Evolutionary conservation across 2,329 filamentous ascomycete species (phyloP).

Genomic region (Lachnellula occidentalis): DNA sequence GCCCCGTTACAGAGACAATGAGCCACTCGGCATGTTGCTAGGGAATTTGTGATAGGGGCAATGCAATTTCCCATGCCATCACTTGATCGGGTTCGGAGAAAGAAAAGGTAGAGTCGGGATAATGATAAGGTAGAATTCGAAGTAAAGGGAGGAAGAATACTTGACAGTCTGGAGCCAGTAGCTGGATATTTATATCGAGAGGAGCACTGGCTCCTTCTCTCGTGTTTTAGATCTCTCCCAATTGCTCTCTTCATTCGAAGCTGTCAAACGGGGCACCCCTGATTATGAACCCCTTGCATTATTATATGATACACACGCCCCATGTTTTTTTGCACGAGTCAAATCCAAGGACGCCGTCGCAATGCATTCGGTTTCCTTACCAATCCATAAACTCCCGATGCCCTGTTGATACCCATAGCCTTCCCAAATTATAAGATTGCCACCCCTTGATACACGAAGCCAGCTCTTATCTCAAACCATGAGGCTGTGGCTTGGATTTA

Average conservation of each 20-base stretch:
- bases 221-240: too few relatives aligned
- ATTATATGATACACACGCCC: background rate
- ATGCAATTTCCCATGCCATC: too few relatives aligned
- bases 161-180: too few relatives aligned
- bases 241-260: background rate
- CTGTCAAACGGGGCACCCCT: background rate
- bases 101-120: too few relatives aligned
- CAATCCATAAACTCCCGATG: conserved; percentile 4
- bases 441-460: background rate
- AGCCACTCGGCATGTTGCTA: too few relatives aligned
- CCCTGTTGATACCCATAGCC: background rate
- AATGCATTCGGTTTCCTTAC: background rate
- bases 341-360: conserved; percentile 2
- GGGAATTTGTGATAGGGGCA: too few relatives aligned
- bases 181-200: too few relatives aligned
- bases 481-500: background rate
- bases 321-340: background rate
- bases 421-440: background rate
- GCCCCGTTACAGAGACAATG: too few relatives aligned
- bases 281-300: background rate
- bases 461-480: background rate
- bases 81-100: too few relatives aligned
- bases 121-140: too few relatives aligned
- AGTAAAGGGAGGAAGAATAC: too few relatives aligned
- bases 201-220: too few relatives aligned